These are phyloP conservation scores for Akanthomyces uredinophilus DNA, from an alignment of 2,329 filamentous ascomycete genomes.

Conservation along the genomic window DNA sequence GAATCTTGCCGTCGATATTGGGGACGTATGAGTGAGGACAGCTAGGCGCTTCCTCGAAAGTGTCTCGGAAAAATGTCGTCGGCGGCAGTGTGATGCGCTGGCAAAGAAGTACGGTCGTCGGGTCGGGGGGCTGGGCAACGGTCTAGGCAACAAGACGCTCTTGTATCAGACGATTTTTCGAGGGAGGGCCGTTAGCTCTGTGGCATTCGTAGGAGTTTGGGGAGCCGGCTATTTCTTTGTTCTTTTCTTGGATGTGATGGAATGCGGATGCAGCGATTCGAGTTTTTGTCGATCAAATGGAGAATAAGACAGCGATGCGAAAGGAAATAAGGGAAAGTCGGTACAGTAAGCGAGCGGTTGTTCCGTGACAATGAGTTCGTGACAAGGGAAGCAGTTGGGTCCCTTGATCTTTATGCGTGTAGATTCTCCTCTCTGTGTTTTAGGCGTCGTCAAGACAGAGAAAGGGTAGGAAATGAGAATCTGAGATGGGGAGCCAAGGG, in stretches of 20 bases:
- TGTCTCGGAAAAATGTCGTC: neutral
- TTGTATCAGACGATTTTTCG: no score
- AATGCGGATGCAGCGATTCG: neutral
- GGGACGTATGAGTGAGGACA: neutral
- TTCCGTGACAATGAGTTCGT: neutral
- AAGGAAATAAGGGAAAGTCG: neutral
- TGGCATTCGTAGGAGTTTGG: neutral
- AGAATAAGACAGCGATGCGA: neutral
- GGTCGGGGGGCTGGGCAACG: no score
- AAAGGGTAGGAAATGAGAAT: neutral
- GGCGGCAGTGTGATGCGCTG: neutral
- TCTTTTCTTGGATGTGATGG: neutral
- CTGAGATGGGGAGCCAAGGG: neutral
- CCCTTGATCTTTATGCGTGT: neutral
- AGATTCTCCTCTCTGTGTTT: neutral
- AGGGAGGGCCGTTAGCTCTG: neutral
- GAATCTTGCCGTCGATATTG: neutral
- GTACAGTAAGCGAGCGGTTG: slow-evolving; percentile 1
- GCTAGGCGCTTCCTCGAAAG: neutral
- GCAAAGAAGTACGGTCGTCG: neutral
- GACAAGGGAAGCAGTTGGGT: neutral
- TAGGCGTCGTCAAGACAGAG: neutral
- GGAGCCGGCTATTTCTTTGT: neutral
- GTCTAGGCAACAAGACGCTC: no score
- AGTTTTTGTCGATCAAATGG: neutral